phyloP scores from a whole-genome alignment of 495 filamentous ascomycete genomes.

The Parachaetomium inaequale region DNA sequence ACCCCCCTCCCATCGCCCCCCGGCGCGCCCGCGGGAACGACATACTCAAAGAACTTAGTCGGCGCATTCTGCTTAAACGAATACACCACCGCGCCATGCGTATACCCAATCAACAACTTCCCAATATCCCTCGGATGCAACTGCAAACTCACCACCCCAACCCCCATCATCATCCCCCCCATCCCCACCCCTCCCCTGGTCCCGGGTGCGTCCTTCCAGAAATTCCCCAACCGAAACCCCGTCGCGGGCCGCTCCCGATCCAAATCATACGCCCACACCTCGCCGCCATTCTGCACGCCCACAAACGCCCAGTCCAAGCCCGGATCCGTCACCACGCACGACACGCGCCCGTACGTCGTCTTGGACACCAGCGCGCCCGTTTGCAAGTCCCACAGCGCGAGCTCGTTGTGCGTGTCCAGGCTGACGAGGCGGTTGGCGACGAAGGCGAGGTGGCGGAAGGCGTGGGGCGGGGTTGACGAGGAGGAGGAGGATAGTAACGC shows the following conservation, averaged over 20 bases:
- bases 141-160: conserved; percentile 60
- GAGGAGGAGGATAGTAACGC: neutral
- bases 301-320: conserved; percentile 88
- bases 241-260: conserved; percentile 63
- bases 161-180: conserved; percentile 34
- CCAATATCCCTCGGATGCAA: conserved; percentile 92
- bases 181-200: conserved; percentile 40
- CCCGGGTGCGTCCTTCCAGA: conserved; percentile 54
- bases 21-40: conserved; percentile 74
- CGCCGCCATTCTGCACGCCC: conserved; percentile 71
- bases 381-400: conserved; percentile 70
- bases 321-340: conserved; percentile 71
- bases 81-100: conserved; percentile 80
- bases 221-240: conserved; percentile 77
- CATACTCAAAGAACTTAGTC: conserved; percentile 76
- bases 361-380: conserved; percentile 55
- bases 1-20: conserved; percentile 61
- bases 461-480: neutral
- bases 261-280: conserved; percentile 85
- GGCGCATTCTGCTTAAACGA: conserved; percentile 85
- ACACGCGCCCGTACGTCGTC: conserved; percentile 71
- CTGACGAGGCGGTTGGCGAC: conserved; percentile 72
- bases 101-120: conserved; percentile 83
- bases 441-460: conserved; percentile 41
- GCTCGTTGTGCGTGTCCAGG: conserved; percentile 77